Evolutionary conservation across 495 filamentous ascomycete genomes (phyloP).

Genomic region (Xylaria flabelliformis): DNA sequence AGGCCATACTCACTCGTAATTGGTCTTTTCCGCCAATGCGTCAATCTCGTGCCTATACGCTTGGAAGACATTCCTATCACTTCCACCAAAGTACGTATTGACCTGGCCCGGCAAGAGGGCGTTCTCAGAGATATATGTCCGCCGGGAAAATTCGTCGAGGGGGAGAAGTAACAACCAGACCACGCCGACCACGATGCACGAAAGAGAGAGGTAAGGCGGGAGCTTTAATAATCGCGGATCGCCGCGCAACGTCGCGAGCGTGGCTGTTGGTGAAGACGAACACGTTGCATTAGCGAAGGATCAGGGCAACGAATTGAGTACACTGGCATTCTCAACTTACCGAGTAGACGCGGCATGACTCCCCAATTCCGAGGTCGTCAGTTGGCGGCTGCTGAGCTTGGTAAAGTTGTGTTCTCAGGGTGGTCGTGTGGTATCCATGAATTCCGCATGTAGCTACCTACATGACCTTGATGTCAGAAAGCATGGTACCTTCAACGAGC

Average conservation of each 20-base stretch:
- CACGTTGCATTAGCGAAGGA: slow-evolving; percentile 17
- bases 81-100: slow-evolving; percentile 95
- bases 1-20: slow-evolving; percentile 50
- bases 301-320: background rate
- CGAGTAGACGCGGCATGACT: slow-evolving; percentile 43
- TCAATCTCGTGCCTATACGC: slow-evolving; percentile 88
- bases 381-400: slow-evolving; percentile 15
- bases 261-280: slow-evolving; percentile 44
- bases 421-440: slow-evolving; percentile 25
- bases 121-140: slow-evolving; percentile 97
- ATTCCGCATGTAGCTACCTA: background rate
- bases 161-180: slow-evolving; percentile 93
- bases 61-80: slow-evolving; percentile 92
- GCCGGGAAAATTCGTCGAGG: slow-evolving; percentile 86
- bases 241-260: slow-evolving; percentile 61
- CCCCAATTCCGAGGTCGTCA: slow-evolving; percentile 16
- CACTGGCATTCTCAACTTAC: slow-evolving; percentile 30
- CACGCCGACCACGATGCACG: slow-evolving; percentile 90
- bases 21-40: slow-evolving; percentile 60
- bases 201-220: slow-evolving; percentile 80
- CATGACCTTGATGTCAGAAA: slow-evolving; percentile 19
- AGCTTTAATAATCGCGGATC: slow-evolving; percentile 74
- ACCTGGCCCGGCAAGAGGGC: slow-evolving; percentile 95
- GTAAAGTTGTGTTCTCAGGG: slow-evolving; percentile 16
- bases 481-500: slow-evolving; percentile 14